A percentile compares a stretch with the other conserved stretches of the same genome.
Evolutionary conservation across 2,329 filamentous ascomycete genomes (phyloP).

Genomic region (Aspergillus amoenus): DNA sequence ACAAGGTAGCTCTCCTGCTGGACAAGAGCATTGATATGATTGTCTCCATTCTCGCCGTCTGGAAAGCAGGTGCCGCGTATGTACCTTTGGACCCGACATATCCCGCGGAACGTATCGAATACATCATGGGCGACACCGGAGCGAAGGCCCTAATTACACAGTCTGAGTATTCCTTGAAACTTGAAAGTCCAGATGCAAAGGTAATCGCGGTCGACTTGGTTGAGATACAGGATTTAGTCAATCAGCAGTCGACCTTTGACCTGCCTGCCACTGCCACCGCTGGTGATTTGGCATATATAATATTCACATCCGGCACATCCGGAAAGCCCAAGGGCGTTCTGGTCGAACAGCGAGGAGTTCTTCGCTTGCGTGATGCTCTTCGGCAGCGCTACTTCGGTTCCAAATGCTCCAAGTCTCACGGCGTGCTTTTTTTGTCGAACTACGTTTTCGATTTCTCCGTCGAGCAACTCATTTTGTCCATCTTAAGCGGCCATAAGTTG

Average conservation of each 20-base stretch:
- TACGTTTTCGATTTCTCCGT: neutral
- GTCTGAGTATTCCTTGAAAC: neutral
- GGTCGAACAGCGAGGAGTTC: neutral
- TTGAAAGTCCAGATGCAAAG: neutral
- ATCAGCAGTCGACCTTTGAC: neutral
- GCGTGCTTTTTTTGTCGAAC: neutral
- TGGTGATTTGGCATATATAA: neutral
- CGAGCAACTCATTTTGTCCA: neutral
- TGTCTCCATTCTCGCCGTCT: neutral
- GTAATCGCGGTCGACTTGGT: neutral
- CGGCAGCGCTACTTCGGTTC: neutral
- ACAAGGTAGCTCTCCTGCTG: neutral
- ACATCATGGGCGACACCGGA: neutral
- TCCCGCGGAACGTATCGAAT: neutral
- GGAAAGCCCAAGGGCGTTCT: neutral
- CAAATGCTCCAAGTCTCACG: neutral
- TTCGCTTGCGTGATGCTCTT: neutral
- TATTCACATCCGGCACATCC: neutral
- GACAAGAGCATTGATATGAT: neutral
- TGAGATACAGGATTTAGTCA: neutral
- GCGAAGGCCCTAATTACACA: neutral
- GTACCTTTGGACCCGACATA: neutral
- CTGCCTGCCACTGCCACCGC: neutral
- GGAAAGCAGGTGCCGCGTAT: neutral
- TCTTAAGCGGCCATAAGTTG: neutral